phyloP scores from a whole-genome alignment of 208 protist genomes.

The Wallacemonas rigidus region DNA sequence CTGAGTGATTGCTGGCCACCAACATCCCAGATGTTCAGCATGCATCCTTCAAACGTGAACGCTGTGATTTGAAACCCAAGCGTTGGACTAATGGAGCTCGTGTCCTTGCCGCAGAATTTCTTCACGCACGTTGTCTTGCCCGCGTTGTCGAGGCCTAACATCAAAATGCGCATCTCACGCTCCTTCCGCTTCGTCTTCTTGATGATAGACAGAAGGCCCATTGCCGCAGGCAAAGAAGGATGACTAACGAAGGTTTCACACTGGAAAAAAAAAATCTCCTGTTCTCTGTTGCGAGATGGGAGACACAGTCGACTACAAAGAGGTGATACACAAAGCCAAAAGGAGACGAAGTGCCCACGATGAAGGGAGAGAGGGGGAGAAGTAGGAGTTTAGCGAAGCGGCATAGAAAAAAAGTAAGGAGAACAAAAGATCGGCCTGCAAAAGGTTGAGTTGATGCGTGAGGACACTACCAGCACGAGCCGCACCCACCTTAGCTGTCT shows the following conservation, averaged over 20 bases:
- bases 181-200: slow-evolving; percentile 99
- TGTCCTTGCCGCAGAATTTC: slow-evolving; percentile 98
- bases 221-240: slow-evolving; percentile 34
- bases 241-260: background rate
- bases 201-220: slow-evolving; percentile 98
- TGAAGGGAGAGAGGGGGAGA: no score
- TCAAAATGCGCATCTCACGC: slow-evolving; percentile 98
- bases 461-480: no score
- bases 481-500: no score
- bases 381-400: no score
- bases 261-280: no score
- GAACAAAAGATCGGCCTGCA: no score
- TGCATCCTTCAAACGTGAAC: slow-evolving; percentile 95
- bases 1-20: slow-evolving; percentile 99
- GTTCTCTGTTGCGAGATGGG: no score
- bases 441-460: no score
- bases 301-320: no score
- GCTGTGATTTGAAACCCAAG: slow-evolving; percentile 99
- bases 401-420: no score
- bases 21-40: slow-evolving; percentile 99
- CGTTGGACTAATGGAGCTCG: slow-evolving; percentile 97
- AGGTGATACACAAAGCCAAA: no score
- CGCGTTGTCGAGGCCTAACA: slow-evolving; percentile 96
- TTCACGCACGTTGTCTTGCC: slow-evolving; percentile 99
- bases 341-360: no score